phyloP scores from a whole-genome alignment of 1,284 basidiomycete species.

The Xanthoconium separans region DNA sequence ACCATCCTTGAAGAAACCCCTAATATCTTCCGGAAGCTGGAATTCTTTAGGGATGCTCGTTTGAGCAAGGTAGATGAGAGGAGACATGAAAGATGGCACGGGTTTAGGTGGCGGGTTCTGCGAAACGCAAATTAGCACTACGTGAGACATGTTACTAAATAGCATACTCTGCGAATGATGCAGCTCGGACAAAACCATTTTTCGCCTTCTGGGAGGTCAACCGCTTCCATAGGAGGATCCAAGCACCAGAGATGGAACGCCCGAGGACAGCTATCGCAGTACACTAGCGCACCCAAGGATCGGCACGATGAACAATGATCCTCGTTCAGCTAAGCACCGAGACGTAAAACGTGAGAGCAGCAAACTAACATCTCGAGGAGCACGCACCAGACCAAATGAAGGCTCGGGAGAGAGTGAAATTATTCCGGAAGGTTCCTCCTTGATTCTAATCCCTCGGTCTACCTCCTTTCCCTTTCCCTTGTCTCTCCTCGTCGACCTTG shows the following conservation, averaged over 20 bases:
- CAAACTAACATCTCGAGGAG: constrained; percentile 11
- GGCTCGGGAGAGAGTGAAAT: constrained; percentile 54
- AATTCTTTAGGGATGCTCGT: constrained; percentile 76
- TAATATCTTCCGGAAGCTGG: constrained; percentile 86
- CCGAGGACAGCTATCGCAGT: constrained; percentile 96
- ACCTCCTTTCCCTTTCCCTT: constrained; percentile 71
- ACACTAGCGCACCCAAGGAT: constrained; percentile 78
- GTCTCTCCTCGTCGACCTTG: constrained; percentile 37
- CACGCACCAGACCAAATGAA: constrained; percentile 39
- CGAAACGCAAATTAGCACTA: constrained; percentile 18
- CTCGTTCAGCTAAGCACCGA: constrained; percentile 69
- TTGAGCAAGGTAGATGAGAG: constrained; percentile 68
- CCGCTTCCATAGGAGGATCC: constrained; percentile 88
- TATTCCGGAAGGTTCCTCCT: constrained; percentile 63
- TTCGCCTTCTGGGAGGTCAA: constrained; percentile 83
- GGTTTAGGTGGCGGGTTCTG: constrained; percentile 66
- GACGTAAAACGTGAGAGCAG: constrained; percentile 20
- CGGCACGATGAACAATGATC: constrained; percentile 94
- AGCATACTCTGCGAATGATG: constrained; percentile 61
- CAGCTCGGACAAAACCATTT: constrained; percentile 93
- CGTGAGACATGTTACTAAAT: constrained; percentile 8
- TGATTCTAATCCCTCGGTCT: constrained; percentile 55
- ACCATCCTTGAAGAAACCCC: constrained; percentile 87
- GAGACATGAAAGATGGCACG: constrained; percentile 59
- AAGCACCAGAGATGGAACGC: constrained; percentile 97